Evolutionary conservation across 1,284 basidiomycete species (phyloP), one percentile per base, ranked within the genome.

Genomic region (Cutaneotrichosporon sp.): DNA sequence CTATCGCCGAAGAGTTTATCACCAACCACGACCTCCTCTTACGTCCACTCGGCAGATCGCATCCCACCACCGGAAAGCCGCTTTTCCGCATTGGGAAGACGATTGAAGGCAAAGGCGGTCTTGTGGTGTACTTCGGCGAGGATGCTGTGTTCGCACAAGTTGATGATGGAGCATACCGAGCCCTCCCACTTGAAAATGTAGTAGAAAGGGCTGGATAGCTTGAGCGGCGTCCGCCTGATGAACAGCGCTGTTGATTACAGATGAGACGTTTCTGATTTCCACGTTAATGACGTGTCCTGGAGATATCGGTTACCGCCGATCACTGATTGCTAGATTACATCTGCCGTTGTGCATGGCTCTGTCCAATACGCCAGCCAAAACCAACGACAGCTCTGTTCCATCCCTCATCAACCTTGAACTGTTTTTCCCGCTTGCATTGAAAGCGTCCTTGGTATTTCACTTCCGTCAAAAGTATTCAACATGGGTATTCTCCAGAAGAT

Each of bases 401-500:
- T 20, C 35, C 14, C 9, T 38, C 19, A 8, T 11, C 35, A 7
- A 11, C n/a, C n/a, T n/a, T n/a, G n/a, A n/a, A n/a, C n/a, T n/a
- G n/a, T n/a, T n/a, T n/a, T n/a, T n/a, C n/a, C n/a, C n/a, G n/a
- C n/a, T n/a, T n/a, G n/a, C n/a, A n/a, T n/a, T n/a, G n/a, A n/a
- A n/a, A n/a, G n/a, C n/a, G n/a, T n/a, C n/a, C n/a, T n/a, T n/a
- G n/a, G n/a, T n/a, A n/a, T n/a, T n/a, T n/a, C n/a, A n/a, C n/a
- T n/a, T n/a, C n/a, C n/a, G n/a, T n/a, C n/a, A n/a, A n/a, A 41
- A 41, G 9, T 26, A 35, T n/a, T 33, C 51, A 57, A 38, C 26
- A 93, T 92, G 90, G 90, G 90, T 67, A 82, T 93, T 66, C 79
- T 90, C 61, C 90, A 93, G 77, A 93, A 93, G 88, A 92, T 93